phyloP scores from a whole-genome alignment of 2,329 filamentous ascomycete species.

The Bretziella fagacearum region DNA sequence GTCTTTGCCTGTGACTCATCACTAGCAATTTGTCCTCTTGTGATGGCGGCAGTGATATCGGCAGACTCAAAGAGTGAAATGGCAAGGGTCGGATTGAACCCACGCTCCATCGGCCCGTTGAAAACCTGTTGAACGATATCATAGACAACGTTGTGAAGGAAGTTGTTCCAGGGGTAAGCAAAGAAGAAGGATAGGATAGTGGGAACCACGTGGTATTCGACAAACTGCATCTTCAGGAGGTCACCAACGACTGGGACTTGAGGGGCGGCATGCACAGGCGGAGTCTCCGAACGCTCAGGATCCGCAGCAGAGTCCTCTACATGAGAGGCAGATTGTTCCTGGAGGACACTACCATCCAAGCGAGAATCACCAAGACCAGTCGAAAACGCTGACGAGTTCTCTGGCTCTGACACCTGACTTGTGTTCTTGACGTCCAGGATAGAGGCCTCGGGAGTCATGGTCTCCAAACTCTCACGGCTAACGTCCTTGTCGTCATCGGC shows the following conservation, averaged over 20 bases:
- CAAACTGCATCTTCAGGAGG: slow-evolving; percentile 88
- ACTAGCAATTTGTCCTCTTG: slow-evolving; percentile 73
- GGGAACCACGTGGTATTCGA: slow-evolving; percentile 83
- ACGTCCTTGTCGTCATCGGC: slow-evolving; percentile 13
- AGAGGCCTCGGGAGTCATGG: slow-evolving; percentile 9
- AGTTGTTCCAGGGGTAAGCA: slow-evolving; percentile 98
- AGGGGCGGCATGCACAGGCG: background rate
- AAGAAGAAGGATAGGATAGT: slow-evolving; percentile 99
- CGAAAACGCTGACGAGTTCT: slow-evolving; percentile 15
- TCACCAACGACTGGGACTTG: slow-evolving; percentile 63
- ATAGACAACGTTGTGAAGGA: slow-evolving; percentile 96
- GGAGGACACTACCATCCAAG: slow-evolving; percentile 2
- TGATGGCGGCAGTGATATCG: slow-evolving; percentile 77
- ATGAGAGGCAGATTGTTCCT: slow-evolving; percentile 1
- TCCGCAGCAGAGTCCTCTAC: slow-evolving; percentile 4
- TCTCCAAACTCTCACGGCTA: slow-evolving; percentile 11
- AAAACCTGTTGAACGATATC: slow-evolving; percentile 98
- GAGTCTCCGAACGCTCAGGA: background rate
- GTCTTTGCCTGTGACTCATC: slow-evolving; percentile 70
- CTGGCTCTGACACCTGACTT: slow-evolving; percentile 13
- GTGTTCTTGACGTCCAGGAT: slow-evolving; percentile 13
- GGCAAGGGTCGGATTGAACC: slow-evolving; percentile 77
- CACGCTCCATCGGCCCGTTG: slow-evolving; percentile 92
- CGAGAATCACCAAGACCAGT: slow-evolving; percentile 11
- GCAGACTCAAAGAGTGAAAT: slow-evolving; percentile 87